phyloP scores from a whole-genome alignment of 352 stramenopile genomes.

The Globisporangium perplexum region DNA sequence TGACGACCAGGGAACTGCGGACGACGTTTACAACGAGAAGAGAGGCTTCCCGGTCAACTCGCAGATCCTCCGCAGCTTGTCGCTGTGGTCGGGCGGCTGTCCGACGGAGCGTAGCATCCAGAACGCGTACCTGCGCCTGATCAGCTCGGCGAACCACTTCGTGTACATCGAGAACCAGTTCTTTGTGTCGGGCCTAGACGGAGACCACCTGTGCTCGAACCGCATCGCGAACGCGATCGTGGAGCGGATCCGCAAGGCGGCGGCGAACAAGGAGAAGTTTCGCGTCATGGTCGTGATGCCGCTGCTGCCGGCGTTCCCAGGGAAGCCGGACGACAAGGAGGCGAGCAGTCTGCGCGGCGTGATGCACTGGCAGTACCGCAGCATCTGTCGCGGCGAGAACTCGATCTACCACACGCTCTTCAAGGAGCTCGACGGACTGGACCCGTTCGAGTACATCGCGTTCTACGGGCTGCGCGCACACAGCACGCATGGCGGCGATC shows the following conservation, averaged over 20 bases:
- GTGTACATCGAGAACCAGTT: conserved; percentile 94
- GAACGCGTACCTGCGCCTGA: conserved; percentile 87
- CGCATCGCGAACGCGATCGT: conserved; percentile 79
- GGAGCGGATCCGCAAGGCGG: conserved; percentile 65
- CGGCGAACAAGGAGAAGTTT: conserved; percentile 79
- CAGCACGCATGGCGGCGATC: conserved; percentile 20
- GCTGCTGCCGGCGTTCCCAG: conserved; percentile 75
- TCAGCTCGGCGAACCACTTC: conserved; percentile 81
- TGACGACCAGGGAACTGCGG: conserved; percentile 17
- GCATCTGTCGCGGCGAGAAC: conserved; percentile 73
- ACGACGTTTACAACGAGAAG: conserved; percentile 16
- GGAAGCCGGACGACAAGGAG: conserved; percentile 74
- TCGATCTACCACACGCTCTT: conserved; percentile 81
- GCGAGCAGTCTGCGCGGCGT: conserved; percentile 76
- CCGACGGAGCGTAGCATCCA: conserved; percentile 87
- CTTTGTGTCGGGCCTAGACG: conserved; percentile 83
- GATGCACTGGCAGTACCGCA: conserved; percentile 88
- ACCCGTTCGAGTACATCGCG: conserved; percentile 86
- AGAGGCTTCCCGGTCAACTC: conserved; percentile 40
- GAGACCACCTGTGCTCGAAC: conserved; percentile 74
- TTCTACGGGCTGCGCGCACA: conserved; percentile 81
- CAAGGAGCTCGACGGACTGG: conserved; percentile 53
- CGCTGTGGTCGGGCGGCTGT: conserved; percentile 71
- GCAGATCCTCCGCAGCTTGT: conserved; percentile 79
- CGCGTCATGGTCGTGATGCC: conserved; percentile 85